A percentile compares a stretch with the other conserved stretches of the same genome.
phyloP scores from a whole-genome alignment of 2,329 filamentous ascomycete genomes.

The Pseudopithomyces maydicus region DNA sequence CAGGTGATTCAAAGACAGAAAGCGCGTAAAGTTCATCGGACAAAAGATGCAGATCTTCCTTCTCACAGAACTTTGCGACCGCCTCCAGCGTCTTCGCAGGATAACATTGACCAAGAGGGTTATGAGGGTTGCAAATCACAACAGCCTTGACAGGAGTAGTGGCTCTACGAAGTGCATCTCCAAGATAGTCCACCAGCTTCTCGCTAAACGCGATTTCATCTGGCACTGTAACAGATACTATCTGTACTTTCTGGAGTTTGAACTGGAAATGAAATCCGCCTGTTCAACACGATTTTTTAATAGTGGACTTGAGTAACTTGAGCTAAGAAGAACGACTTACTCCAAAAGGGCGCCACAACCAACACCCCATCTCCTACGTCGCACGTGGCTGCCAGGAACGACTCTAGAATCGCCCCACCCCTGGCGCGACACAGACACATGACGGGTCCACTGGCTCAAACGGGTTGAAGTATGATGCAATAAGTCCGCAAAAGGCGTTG shows the following conservation, averaged over 20 bases:
- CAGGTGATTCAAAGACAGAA: slow-evolving; percentile 19
- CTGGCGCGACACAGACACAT: slow-evolving; percentile 25
- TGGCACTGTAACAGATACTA: too few relatives aligned
- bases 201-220: neutral
- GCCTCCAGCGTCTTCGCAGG: slow-evolving; percentile 22
- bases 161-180: slow-evolving; percentile 15
- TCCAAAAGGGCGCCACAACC: slow-evolving; percentile 38
- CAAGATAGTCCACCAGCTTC: slow-evolving; percentile 16
- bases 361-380: slow-evolving; percentile 41
- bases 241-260: too few relatives aligned
- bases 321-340: slow-evolving; percentile 15
- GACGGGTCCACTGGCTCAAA: slow-evolving; percentile 17
- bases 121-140: slow-evolving; percentile 52
- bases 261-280: slow-evolving; percentile 8
- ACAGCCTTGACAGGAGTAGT: slow-evolving; percentile 36
- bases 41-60: slow-evolving; percentile 38
- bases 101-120: slow-evolving; percentile 46
- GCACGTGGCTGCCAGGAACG: slow-evolving; percentile 41
- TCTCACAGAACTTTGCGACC: slow-evolving; percentile 34
- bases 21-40: slow-evolving; percentile 47
- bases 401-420: slow-evolving; percentile 25
- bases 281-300: neutral
- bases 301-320: neutral
- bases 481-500: slow-evolving; percentile 19
- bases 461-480: slow-evolving; percentile 37